These are phyloP conservation scores for Zelonia costaricensis DNA, from an alignment of 208 protist genomes.

Conservation along the genomic window DNA sequence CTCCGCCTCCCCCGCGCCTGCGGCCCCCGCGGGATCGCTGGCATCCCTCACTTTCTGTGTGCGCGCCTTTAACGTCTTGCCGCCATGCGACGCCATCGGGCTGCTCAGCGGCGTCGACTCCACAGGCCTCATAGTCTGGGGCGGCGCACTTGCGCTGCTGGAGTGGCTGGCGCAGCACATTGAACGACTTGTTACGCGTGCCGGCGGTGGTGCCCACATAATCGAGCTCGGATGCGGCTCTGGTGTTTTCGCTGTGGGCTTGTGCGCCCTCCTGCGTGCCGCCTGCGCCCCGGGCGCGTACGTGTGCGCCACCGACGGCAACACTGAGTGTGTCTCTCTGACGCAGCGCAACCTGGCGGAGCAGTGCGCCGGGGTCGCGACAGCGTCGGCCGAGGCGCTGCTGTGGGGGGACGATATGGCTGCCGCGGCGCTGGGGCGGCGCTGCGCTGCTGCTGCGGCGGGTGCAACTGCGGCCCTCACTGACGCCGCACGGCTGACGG, in stretches of 20 bases:
- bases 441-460: not conserved
- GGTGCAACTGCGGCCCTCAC: too few relatives aligned
- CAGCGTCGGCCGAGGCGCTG: slow-evolving; percentile 19
- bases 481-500: too few relatives aligned
- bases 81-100: slow-evolving; percentile 36
- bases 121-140: slow-evolving; percentile 46
- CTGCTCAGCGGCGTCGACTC: slow-evolving; percentile 31
- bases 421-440: not conserved
- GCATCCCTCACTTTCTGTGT: slow-evolving; percentile 33
- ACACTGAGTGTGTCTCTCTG: slow-evolving; percentile 33
- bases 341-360: slow-evolving; percentile 22
- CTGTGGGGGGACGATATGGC: slow-evolving; percentile 18
- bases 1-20: not conserved
- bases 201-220: not conserved
- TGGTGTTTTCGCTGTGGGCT: slow-evolving; percentile 27
- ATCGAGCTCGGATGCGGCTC: slow-evolving; percentile 44
- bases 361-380: slow-evolving; percentile 2
- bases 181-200: not conserved
- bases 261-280: slow-evolving; percentile 17
- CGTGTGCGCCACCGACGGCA: slow-evolving; percentile 38
- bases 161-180: slow-evolving; percentile 30
- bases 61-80: slow-evolving; percentile 35
- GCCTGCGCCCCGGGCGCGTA: not conserved
- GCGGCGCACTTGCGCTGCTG: slow-evolving; percentile 34
- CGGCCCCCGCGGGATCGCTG: not conserved